Evolutionary conservation across 148 eudicot species (phyloP).

Genomic region (Bassia scoparia): DNA sequence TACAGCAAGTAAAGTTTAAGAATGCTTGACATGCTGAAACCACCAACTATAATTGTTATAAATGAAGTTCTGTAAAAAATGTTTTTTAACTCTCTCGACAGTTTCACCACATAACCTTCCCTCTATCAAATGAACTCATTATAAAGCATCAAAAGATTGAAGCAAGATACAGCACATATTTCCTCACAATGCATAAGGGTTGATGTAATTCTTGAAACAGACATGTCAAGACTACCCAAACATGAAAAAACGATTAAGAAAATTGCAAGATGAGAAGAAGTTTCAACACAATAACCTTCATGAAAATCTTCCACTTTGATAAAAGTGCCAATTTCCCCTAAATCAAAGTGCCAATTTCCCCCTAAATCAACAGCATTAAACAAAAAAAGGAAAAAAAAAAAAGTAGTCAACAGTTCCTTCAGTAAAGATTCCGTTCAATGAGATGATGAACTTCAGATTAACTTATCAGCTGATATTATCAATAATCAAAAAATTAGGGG

Average conservation of each 20-base stretch:
- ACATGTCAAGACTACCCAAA: not conserved
- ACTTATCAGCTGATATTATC: not conserved
- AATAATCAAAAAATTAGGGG: not conserved
- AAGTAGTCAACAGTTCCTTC: not conserved
- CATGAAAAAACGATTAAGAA: no score
- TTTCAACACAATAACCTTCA: no score
- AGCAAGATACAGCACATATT: not conserved
- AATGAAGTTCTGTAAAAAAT: not conserved
- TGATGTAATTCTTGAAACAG: not conserved
- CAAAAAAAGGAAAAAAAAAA: no score
- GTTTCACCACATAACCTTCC: not conserved
- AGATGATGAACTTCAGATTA: no score
- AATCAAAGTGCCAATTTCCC: not conserved
- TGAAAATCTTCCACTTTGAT: not conserved
- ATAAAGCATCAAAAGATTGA: not conserved
- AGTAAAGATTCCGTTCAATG: no score
- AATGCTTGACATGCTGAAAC: not conserved
- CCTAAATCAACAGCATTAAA: no score
- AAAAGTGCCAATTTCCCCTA: not conserved
- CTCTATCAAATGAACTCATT: no score
- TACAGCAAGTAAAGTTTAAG: not conserved
- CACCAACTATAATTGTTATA: no score
- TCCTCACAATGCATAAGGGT: not conserved
- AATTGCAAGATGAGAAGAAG: not conserved
- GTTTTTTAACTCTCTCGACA: not conserved